Evolutionary conservation across 495 filamentous ascomycete genomes (phyloP), one percentile per base, ranked within the genome.

Genomic region (Hyphodiscus hymeniophilus): DNA sequence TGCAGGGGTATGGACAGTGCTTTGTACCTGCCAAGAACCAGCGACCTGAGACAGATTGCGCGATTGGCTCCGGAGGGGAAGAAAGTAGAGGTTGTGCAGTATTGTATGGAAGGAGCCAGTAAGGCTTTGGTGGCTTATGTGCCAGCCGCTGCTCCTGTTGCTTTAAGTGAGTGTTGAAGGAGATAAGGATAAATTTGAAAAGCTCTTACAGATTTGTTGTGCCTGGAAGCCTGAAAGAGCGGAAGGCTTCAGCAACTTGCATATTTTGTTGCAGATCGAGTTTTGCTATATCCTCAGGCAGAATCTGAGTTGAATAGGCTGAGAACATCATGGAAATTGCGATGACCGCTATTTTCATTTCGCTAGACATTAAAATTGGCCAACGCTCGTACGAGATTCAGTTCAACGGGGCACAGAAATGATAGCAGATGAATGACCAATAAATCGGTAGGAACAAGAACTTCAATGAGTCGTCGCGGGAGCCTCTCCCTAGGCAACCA

Each of bases 51-150:
- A 20, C 94, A 98, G 60, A 66, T 98, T 31, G 88, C 87, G 3
- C 69, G 68, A 52, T 63, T 81, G 43, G 47, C 48, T 15, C 71
- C 77, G 40, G 62, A 69, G 8, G 72, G 63, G 13, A 50, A 66
- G 34, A 77, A 76, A 60, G 64, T 87, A 7, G 76, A 84, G 16
- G 82, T 89, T 21, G 76, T 87, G 39, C 92, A 98, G 66, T 98
- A 98, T 61, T 95, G 89, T 62, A 82, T 92, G 66, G 73, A 85
- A 46, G 87, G 88, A 7, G 84, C 85, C 3, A 95, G 92, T 63
- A 98, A 96, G 67, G 86, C 72, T 23, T 59, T 79, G 62, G 73
- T 76, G 17, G 71, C 67, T 17, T 77, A 73, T 44, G 59, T 79
- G 11, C 73, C 73, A 6, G 68, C 48, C 6, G 32, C 38, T 23